phyloP scores from a whole-genome alignment of 768 basidiomycete species.

The Lactifluus rugatus region DNA sequence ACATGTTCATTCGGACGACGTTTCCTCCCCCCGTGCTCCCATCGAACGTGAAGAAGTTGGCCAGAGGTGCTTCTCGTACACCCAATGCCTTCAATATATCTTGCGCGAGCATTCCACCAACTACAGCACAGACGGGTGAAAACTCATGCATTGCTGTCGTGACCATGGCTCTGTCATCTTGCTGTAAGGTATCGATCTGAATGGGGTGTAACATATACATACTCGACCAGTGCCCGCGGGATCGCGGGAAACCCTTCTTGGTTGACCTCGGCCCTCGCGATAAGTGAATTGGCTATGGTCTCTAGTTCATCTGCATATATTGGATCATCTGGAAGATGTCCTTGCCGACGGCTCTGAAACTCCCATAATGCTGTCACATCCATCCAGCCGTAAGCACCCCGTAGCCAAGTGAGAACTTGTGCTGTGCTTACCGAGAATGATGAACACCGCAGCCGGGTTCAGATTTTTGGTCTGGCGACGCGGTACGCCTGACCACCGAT shows the following conservation, averaged over 20 bases:
- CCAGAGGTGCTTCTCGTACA: conserved; percentile 85
- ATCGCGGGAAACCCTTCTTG: conserved; percentile 49
- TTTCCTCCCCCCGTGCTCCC: conserved; percentile 70
- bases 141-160: conserved; percentile 75
- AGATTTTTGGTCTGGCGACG: conserved; percentile 74
- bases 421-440: conserved; percentile 51
- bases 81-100: conserved; percentile 89
- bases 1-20: conserved; percentile 45
- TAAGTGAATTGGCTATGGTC: conserved; percentile 50
- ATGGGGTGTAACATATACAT: conserved; percentile 18
- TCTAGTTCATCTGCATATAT: conserved; percentile 47
- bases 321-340: conserved; percentile 44
- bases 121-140: conserved; percentile 86
- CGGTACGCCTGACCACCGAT: conserved; percentile 61
- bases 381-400: neutral
- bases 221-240: conserved; percentile 59
- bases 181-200: neutral
- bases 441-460: conserved; percentile 65
- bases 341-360: conserved; percentile 52
- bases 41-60: conserved; percentile 87
- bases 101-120: conserved; percentile 91
- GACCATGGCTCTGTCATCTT: conserved; percentile 45
- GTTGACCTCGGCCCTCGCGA: conserved; percentile 58
- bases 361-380: conserved; percentile 64
- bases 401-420: neutral